Conservation (phyloP, 2,329 filamentous ascomycete species). For the Raffaelea deltoideospora region DNA sequence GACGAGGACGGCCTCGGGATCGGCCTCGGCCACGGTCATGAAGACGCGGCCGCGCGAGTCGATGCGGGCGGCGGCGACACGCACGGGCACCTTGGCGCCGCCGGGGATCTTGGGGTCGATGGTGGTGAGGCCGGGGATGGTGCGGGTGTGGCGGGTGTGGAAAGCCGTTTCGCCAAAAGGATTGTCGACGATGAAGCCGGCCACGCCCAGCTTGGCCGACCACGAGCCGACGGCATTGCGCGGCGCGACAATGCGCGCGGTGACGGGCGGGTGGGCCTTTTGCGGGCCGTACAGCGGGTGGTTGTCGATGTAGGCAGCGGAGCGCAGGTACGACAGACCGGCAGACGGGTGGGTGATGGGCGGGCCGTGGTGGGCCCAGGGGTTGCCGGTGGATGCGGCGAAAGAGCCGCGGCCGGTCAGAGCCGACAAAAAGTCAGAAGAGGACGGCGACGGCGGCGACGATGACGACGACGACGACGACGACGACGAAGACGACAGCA, state of each 20-base stretch:
- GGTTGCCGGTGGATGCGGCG: slow-evolving; percentile 14
- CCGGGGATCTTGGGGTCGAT: slow-evolving; percentile 32
- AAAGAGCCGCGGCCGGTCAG: background rate
- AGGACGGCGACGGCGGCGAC: slow-evolving; percentile 11
- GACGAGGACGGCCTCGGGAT: slow-evolving; percentile 24
- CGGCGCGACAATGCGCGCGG: slow-evolving; percentile 35
- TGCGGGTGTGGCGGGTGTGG: slow-evolving; percentile 14
- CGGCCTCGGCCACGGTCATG: slow-evolving; percentile 25
- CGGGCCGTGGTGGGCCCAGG: slow-evolving; percentile 38
- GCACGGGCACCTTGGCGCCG: slow-evolving; percentile 39
- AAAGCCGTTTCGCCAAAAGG: slow-evolving; percentile 27
- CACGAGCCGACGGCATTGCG: slow-evolving; percentile 13
- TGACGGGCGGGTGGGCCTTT: slow-evolving; percentile 28
- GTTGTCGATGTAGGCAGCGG: slow-evolving; percentile 38
- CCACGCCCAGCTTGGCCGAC: slow-evolving; percentile 34
- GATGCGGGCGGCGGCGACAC: slow-evolving; percentile 26
- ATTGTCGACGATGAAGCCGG: slow-evolving; percentile 34
- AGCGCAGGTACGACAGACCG: slow-evolving; percentile 46
- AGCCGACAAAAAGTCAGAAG: slow-evolving; percentile 14
- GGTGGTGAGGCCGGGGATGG: slow-evolving; percentile 19
- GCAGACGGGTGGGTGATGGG: slow-evolving; percentile 47
- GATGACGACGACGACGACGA: slow-evolving; percentile 5
- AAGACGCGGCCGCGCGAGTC: slow-evolving; percentile 35
- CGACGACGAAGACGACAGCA: slow-evolving; percentile 9
- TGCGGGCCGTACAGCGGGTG: slow-evolving; percentile 48